Percentiles rank a stretch among this genome's conserved stretches.
These are phyloP conservation scores for Emergomyces pasteurianus DNA, from an alignment of 2,329 filamentous ascomycete genomes.

Conservation along the genomic window DNA sequence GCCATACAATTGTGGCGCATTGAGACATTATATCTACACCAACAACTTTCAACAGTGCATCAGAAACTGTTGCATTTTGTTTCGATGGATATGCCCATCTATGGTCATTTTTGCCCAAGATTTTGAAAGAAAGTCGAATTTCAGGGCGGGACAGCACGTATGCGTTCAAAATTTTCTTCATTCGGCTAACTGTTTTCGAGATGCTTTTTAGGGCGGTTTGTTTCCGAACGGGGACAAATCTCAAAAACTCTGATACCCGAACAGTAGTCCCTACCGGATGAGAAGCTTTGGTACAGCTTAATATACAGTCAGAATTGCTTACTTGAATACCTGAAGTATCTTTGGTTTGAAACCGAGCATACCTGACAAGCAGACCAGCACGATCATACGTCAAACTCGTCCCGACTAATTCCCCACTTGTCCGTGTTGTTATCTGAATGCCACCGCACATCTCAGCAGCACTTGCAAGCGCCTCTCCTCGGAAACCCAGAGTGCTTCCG, in stretches of 20 bases:
- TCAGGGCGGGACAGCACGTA: conserved; percentile 49
- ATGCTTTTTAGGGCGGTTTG: conserved; percentile 42
- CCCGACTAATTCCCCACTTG: conserved; percentile 45
- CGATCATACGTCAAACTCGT: conserved; percentile 39
- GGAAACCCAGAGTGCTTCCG: conserved; percentile 48
- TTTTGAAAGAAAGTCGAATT: conserved; percentile 44
- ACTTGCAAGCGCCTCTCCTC: conserved; percentile 53
- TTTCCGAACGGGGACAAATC: conserved; percentile 46
- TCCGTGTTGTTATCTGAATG: conserved; percentile 43
- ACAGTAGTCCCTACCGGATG: conserved; percentile 51
- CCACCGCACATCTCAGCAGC: conserved; percentile 45
- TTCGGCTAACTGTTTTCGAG: conserved; percentile 37
- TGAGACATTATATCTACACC: conserved; percentile 43
- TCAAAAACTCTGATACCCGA: conserved; percentile 45
- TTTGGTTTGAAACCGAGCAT: conserved; percentile 6
- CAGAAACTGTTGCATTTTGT: conserved; percentile 33
- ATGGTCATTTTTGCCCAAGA: conserved; percentile 46
- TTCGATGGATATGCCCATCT: conserved; percentile 52
- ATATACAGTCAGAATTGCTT: conserved; percentile 12
- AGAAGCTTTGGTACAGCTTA: conserved; percentile 34
- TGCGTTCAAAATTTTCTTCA: conserved; percentile 43
- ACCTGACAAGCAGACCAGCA: conserved; percentile 39
- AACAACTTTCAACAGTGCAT: conserved; percentile 45
- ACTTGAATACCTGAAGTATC: conserved; percentile 8
- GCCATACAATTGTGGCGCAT: conserved; percentile 29